These are phyloP conservation scores for Gymnopilus junonius DNA, from an alignment of 768 basidiomycete genomes.

Conservation along the genomic window DNA sequence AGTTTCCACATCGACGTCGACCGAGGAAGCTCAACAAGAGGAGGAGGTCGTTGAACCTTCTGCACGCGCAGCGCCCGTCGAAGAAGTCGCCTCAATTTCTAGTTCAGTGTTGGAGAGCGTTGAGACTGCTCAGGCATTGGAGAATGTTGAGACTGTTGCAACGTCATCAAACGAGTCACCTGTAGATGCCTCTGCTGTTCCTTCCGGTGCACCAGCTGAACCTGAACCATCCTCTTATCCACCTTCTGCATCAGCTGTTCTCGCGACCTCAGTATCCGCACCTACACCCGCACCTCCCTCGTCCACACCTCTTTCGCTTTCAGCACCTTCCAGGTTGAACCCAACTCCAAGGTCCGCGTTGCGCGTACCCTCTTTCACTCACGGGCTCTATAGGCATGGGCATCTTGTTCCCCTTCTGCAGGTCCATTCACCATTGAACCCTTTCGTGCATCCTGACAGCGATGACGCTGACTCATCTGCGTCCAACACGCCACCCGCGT, in stretches of 20 bases:
- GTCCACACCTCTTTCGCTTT: background rate
- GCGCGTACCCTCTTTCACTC: slow-evolving; percentile 3
- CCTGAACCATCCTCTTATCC: background rate
- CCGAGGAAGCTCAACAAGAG: no score
- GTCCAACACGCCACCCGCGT: slow-evolving; percentile 3
- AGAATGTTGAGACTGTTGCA: no score
- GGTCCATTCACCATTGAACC: slow-evolving; percentile 13
- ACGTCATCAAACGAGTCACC: no score
- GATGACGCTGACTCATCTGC: background rate
- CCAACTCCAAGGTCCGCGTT: background rate
- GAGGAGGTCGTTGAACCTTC: no score
- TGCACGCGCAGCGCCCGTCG: no score
- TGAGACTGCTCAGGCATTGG: no score
- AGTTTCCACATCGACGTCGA: no score
- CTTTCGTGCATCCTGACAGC: background rate
- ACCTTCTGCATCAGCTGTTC: background rate
- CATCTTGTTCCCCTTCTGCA: slow-evolving; percentile 4
- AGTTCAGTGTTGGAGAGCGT: no score
- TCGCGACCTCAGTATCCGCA: background rate
- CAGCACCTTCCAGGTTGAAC: background rate
- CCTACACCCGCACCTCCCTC: background rate
- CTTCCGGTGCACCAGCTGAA: background rate
- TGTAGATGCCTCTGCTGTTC: background rate
- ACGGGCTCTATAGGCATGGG: background rate
- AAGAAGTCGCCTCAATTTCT: no score